A percentile compares a stretch with the other conserved stretches of the same genome.
Conservation (phyloP, 2,329 filamentous ascomycete species). For the Achaetomium macrosporum region DNA sequence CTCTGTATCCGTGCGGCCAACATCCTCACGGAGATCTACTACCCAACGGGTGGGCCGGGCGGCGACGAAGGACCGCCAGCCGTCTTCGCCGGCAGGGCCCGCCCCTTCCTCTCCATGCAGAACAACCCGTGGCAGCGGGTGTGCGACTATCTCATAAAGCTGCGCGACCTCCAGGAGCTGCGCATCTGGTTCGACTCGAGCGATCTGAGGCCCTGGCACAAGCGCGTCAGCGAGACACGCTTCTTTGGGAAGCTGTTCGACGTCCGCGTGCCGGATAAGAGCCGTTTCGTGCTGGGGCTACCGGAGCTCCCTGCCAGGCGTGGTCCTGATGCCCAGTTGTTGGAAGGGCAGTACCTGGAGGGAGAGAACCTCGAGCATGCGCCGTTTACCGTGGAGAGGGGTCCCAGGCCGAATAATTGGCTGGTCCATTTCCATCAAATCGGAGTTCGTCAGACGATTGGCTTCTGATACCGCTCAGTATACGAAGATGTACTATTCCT, state of each 20-base stretch:
- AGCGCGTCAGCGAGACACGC: slow-evolving; percentile 26
- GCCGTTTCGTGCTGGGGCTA: slow-evolving; percentile 22
- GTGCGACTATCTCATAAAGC: slow-evolving; percentile 19
- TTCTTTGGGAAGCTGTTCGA: slow-evolving; percentile 24
- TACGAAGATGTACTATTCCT: not conserved
- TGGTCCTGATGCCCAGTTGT: slow-evolving; percentile 7
- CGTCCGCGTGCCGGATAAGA: slow-evolving; percentile 13
- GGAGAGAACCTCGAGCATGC: slow-evolving; percentile 8
- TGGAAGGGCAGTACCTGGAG: slow-evolving; percentile 19
- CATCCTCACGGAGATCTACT: slow-evolving; percentile 28
- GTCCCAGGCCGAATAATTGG: slow-evolving; percentile 26
- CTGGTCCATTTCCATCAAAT: slow-evolving; percentile 18
- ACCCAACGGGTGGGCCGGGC: slow-evolving; percentile 4
- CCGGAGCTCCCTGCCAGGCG: slow-evolving; percentile 19
- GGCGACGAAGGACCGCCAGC: slow-evolving; percentile 14
- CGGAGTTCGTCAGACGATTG: not conserved
- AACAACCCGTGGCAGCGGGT: slow-evolving; percentile 28
- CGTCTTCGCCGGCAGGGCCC: slow-evolving; percentile 13
- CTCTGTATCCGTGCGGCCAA: slow-evolving; percentile 24
- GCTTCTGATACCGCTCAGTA: not conserved
- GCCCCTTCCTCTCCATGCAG: slow-evolving; percentile 10
- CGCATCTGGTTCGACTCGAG: slow-evolving; percentile 27
- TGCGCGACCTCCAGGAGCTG: slow-evolving; percentile 23
- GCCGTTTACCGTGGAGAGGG: slow-evolving; percentile 23
- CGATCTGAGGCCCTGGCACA: slow-evolving; percentile 29